Evolutionary conservation across 148 eudicot species (phyloP), one percentile per base, ranked within the genome.

Genomic region (Silene latifolia): DNA sequence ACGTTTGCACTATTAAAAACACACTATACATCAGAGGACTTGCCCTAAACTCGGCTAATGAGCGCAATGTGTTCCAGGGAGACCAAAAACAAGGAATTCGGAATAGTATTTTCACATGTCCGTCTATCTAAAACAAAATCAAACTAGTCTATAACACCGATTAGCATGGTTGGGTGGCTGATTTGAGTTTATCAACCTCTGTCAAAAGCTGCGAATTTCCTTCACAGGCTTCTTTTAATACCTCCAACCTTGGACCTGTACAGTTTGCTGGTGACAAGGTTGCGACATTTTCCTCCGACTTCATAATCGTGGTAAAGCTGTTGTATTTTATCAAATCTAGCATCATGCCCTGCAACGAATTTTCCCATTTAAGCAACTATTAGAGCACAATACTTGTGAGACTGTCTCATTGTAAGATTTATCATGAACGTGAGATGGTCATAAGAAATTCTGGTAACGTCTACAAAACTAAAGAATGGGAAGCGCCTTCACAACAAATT

Each of bases 191-290:
- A 73, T 86, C 91, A 27, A 88, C 89, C 57, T 77, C 79, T 42
- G 62, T 73, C 78, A 88, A 71, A 35, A 88, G 89, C 51, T 86
- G 85, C 44, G 86, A 85, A 73, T 83, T 88, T 74, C 91, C 89
- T 58, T 85, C 91, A 77, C 95, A 92, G 14, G 83, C 87, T 69
- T 86, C 89, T 67, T 39, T 78, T 74, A 92, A 59, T 51, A 82
- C 6, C 56, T 73, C 54, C 54, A 92, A 76, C 82, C 90, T 87
- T 35, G 63, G 60, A 67, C 72, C 82, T 11, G 80, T 21, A 47
- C 44, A 69, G 23, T 54, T 67, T n/a, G 56, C 44, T 56, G 68
- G 74, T 44, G 75, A 44, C 3, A 73, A 71, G 6, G 59, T 15
- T 54, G n/a, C 68, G 23, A 72, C 61, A 57, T 3, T 42, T 63